These are phyloP conservation scores for Colletotrichum sp. DNA, from an alignment of 2,329 filamentous ascomycete species.

Conservation along the genomic window DNA sequence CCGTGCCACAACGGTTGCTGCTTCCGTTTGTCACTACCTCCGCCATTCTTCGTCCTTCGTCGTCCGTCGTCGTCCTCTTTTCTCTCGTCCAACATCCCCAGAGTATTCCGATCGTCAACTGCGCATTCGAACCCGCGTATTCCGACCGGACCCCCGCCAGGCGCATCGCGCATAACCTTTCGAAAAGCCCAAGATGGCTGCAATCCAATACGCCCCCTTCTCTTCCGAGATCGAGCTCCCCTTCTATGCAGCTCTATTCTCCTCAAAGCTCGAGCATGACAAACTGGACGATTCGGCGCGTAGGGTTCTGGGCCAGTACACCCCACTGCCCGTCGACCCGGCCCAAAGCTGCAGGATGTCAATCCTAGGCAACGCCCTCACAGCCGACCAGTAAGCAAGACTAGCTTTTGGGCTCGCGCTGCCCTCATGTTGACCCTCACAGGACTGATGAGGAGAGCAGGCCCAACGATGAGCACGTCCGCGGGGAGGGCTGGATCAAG, in stretches of 20 bases:
- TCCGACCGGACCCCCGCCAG: neutral
- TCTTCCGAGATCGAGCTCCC: slow-evolving; percentile 92
- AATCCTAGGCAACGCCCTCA: slow-evolving; percentile 85
- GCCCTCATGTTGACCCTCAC: slow-evolving; percentile 20
- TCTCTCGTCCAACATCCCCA: neutral
- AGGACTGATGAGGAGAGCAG: slow-evolving; percentile 47
- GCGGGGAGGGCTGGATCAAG: slow-evolving; percentile 91
- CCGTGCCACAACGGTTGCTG: neutral
- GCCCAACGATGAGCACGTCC: slow-evolving; percentile 72
- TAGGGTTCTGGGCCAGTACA: slow-evolving; percentile 85
- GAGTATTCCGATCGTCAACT: neutral
- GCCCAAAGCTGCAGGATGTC: slow-evolving; percentile 87
- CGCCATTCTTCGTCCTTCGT: neutral
- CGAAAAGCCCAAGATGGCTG: slow-evolving; percentile 48
- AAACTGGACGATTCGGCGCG: slow-evolving; percentile 94
- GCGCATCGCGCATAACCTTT: neutral
- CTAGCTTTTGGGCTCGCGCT: neutral
- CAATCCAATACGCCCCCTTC: slow-evolving; percentile 81
- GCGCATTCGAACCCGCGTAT: neutral
- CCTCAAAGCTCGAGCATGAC: slow-evolving; percentile 94
- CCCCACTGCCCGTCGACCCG: slow-evolving; percentile 76
- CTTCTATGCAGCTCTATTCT: slow-evolving; percentile 92
- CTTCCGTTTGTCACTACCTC: neutral
- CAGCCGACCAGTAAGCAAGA: slow-evolving; percentile 79
- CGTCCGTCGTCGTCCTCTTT: neutral